Percentiles rank a stretch among this genome's conserved stretches.
phyloP scores from a whole-genome alignment of 768 basidiomycete genomes.

The Porphyrellus cyaneotinctus region DNA sequence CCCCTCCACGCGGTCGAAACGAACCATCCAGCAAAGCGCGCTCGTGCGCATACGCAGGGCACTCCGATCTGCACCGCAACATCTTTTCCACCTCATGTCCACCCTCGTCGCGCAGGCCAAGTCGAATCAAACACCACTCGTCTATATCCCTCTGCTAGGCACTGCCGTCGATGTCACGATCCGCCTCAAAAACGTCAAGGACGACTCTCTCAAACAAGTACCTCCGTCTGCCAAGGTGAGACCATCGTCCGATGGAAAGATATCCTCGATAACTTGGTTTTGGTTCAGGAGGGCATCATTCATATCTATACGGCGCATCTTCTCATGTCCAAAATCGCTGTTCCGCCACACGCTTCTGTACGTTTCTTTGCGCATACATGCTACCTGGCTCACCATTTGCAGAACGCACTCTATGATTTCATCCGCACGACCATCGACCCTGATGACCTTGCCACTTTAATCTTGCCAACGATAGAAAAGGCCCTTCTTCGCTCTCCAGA shows the following conservation, averaged over 20 bases:
- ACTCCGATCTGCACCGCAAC: conserved; percentile 56
- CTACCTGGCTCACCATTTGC: conserved; percentile 5
- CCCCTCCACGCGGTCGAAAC: conserved; percentile 49
- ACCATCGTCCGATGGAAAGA: not conserved
- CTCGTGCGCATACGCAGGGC: conserved; percentile 61
- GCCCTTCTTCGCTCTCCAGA: conserved; percentile 81
- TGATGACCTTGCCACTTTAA: conserved; percentile 46
- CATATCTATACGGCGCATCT: conserved; percentile 56
- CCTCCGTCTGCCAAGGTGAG: conserved; percentile 46
- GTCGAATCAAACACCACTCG: conserved; percentile 40
- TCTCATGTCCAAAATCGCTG: conserved; percentile 60
- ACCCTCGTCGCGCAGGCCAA: conserved; percentile 52
- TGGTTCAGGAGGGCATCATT: conserved; percentile 51
- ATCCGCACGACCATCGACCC: conserved; percentile 47
- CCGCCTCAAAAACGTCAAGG: conserved; percentile 56
- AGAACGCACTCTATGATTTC: conserved; percentile 61
- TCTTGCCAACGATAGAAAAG: conserved; percentile 78
- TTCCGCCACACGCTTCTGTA: conserved; percentile 60
- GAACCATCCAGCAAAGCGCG: conserved; percentile 56
- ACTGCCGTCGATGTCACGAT: conserved; percentile 67
- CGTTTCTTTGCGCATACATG: conserved; percentile 16
- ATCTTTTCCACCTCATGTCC: conserved; percentile 47
- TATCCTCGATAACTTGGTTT: not conserved
- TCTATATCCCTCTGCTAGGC: conserved; percentile 54
- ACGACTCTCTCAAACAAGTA: conserved; percentile 40